Base-by-base conservation (phyloP, 371 early-diverging fungal genomes). In the Mucor sp. region DNA sequence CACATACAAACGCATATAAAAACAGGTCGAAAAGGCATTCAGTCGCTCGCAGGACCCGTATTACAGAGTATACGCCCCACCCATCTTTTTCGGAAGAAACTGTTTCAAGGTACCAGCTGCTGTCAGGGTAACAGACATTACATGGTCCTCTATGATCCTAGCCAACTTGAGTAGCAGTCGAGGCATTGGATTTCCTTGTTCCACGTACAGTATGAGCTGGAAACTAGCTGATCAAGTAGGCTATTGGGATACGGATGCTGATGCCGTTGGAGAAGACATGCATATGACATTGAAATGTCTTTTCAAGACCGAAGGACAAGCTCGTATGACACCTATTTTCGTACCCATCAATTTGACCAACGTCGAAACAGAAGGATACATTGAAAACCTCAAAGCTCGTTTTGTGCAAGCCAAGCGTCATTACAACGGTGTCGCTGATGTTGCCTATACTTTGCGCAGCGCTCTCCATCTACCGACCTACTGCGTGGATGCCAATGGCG, bases 271-370 rank as follows among this genome's bases (percentile, higher is more conserved):
- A 32, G 90, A 91, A 74, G 91, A 90, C 77, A 80, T 90, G 85
- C 91, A 90, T 75, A 90, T 91, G 91, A 82, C 79, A 79, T 77
- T 91, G 57, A 90, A 90, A 75, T 88, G 86, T 69, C 89, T 87
- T 73, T 89, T 87, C 69, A 78, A 81, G 63, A 89, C 90, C 32
- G 71, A 81, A 62, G 90, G 89, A 4, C 69, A 71, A 19, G 81
- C 86, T 19, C 81, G 81, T 50, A 80, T 82, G 59, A 80, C 79
- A 30, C 81, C 89, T 33, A 88, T 91, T 69, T 90, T 77, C 70
- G 87, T 88, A 7, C 92, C 91, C 30, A 87, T 88, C 56, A 89
- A 88, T 30, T 74, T 81, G 32, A 86, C 87, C 71, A 89, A 90
- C 74, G 87, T 91, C 19, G 85, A 90, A 68, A 88, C 74, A 21